A percentile compares a stretch with the other conserved stretches of the same genome.
Evolutionary conservation across 306 rosid species (phyloP).

Genomic region (Alnus glutinosa): DNA sequence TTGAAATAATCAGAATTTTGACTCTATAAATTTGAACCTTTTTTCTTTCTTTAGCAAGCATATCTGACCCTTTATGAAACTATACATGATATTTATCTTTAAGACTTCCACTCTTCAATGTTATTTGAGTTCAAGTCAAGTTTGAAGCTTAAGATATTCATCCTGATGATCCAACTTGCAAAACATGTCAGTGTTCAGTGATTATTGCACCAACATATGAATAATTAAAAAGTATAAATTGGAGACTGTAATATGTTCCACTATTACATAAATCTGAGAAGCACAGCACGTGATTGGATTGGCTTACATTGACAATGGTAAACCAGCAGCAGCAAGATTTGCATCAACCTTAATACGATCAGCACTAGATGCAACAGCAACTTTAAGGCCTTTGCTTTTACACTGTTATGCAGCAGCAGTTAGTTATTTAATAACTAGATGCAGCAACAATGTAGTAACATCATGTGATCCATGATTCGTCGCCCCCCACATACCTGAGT

Average conservation of each 20-base stretch:
- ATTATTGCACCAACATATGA: neutral
- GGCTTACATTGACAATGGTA: conserved; percentile 83
- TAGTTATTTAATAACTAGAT: conserved; percentile 27
- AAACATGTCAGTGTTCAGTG: neutral
- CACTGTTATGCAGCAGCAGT: conserved; percentile 52
- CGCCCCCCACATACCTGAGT: conserved; percentile 58
- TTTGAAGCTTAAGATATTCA: neutral
- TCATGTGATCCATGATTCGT: conserved; percentile 10
- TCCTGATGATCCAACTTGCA: neutral
- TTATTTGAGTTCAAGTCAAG: neutral
- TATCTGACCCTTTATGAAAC: neutral
- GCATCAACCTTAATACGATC: conserved; percentile 97
- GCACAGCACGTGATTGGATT: conserved; percentile 7
- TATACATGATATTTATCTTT: neutral
- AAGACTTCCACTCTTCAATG: neutral
- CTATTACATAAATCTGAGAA: conserved; percentile 8
- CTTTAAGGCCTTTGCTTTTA: conserved; percentile 89
- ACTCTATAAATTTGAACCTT: neutral
- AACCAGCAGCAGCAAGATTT: conserved; percentile 86
- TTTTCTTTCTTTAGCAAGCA: neutral
- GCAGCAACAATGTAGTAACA: conserved; percentile 30
- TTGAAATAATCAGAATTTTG: neutral
- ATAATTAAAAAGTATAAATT: neutral
- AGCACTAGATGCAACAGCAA: conserved; percentile 99
- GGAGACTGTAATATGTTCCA: neutral